Percentiles rank a stretch among this genome's conserved stretches.
Conservation (phyloP, 2,329 filamentous ascomycete species). For the Ilyonectria destructans region DNA sequence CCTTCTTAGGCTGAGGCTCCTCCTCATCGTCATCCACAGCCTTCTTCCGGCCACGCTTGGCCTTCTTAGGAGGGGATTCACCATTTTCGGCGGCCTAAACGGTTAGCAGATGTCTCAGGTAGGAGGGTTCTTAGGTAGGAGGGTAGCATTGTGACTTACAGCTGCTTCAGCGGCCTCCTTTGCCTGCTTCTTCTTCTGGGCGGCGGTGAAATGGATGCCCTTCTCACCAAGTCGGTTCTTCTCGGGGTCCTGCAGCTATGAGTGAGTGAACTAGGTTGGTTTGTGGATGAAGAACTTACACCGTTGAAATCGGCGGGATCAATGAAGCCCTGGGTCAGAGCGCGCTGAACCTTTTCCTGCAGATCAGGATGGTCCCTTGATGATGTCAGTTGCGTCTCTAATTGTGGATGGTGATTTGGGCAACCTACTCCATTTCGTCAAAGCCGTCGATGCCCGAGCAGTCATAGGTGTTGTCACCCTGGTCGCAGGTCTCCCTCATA, state of each 20-base stretch:
- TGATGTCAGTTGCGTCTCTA: conserved; percentile 29
- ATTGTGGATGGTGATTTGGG: neutral
- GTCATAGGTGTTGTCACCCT: conserved; percentile 67
- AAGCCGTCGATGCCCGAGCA: conserved; percentile 84
- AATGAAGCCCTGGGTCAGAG: conserved; percentile 84
- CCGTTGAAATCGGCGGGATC: conserved; percentile 91
- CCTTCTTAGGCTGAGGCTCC: conserved; percentile 56
- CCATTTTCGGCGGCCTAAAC: conserved; percentile 49
- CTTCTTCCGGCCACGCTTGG: conserved; percentile 57
- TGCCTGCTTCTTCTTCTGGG: conserved; percentile 57
- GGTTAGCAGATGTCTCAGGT: conserved; percentile 32
- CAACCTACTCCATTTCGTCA: conserved; percentile 77
- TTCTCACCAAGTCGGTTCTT: conserved; percentile 79
- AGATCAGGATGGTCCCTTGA: conserved; percentile 69
- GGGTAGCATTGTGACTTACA: conserved; percentile 32
- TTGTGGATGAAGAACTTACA: conserved; percentile 67
- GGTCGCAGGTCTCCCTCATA: conserved; percentile 71
- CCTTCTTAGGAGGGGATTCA: conserved; percentile 52
- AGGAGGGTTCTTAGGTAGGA: neutral
- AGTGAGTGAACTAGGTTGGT: conserved; percentile 27
- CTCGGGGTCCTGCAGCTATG: conserved; percentile 75
- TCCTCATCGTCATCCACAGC: conserved; percentile 54
- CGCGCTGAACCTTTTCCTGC: conserved; percentile 82
- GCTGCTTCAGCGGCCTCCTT: conserved; percentile 51
- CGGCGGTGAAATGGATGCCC: conserved; percentile 71